Percentiles rank a stretch among this genome's conserved stretches.
Evolutionary conservation across 108 stramenopile genomes (phyloP).

Genomic region (Cyclostephanos tholiformis): DNA sequence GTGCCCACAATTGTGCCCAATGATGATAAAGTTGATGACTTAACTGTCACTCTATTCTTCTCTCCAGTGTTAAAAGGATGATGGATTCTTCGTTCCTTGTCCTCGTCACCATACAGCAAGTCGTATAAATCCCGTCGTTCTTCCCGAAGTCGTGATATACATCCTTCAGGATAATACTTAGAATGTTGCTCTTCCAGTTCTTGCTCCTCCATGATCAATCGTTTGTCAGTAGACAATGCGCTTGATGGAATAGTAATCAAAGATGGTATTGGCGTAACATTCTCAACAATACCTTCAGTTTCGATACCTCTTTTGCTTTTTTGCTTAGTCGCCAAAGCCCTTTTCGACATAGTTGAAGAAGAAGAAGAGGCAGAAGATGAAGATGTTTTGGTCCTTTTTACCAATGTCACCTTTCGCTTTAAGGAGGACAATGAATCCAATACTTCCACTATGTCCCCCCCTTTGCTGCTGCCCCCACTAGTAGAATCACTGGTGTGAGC

Average conservation of each 20-base stretch:
- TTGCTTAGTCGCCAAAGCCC: constrained; percentile 23
- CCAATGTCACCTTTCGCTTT: constrained; percentile 4
- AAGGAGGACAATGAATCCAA: neutral
- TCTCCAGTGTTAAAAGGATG: neutral
- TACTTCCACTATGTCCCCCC: neutral
- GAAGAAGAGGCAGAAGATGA: neutral
- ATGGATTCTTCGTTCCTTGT: constrained; percentile 16
- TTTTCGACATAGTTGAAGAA: constrained; percentile 24
- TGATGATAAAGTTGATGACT: neutral
- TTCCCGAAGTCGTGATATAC: constrained; percentile 64
- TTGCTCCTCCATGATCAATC: constrained; percentile 21
- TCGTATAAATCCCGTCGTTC: constrained; percentile 86
- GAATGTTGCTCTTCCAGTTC: constrained; percentile 9
- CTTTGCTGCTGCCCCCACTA: neutral
- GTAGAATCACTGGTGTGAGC: neutral
- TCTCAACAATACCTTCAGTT: constrained; percentile 3
- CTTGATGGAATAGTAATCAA: constrained; percentile 2
- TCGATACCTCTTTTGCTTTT: constrained; percentile 1
- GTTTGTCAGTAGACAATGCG: constrained; percentile 1
- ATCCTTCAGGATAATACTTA: constrained; percentile 60
- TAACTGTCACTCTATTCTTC: neutral
- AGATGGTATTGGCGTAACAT: neutral
- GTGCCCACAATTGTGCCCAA: neutral
- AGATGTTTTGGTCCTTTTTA: constrained; percentile 2
- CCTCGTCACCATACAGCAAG: constrained; percentile 79